Percentiles rank a stretch among this genome's conserved stretches.
phyloP scores from a whole-genome alignment of 192 early-diverging fungal species.

The Entomortierella beljakovae region DNA sequence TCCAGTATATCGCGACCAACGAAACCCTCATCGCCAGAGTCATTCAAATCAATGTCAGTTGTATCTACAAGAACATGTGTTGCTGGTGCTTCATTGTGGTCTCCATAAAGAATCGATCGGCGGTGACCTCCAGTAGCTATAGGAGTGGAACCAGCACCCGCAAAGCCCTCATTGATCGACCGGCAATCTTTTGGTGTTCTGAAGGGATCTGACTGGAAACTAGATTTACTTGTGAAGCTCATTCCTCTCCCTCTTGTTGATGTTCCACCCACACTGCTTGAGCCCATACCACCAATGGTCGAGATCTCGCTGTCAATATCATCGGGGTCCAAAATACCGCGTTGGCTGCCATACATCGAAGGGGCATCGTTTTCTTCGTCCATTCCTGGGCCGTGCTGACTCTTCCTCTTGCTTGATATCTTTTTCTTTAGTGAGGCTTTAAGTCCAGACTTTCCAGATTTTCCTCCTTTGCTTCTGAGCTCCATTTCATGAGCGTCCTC shows the following conservation, averaged over 20 bases:
- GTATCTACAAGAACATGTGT: conserved; percentile 46
- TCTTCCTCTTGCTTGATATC: conserved; percentile 19
- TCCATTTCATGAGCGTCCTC: conserved; percentile 28
- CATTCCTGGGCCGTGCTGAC: conserved; percentile 8
- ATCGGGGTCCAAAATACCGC: conserved; percentile 41
- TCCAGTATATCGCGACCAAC: conserved; percentile 10
- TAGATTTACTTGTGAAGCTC: conserved; percentile 44
- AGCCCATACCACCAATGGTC: conserved; percentile 12
- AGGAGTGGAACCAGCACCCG: neutral
- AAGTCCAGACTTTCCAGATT: neutral
- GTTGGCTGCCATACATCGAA: conserved; percentile 32
- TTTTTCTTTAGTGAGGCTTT: conserved; percentile 28
- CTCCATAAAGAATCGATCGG: conserved; percentile 10
- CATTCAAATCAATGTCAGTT: conserved; percentile 22
- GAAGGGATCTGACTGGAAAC: conserved; percentile 52
- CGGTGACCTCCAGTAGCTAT: neutral
- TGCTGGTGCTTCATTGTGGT: neutral
- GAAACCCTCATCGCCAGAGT: conserved; percentile 17
- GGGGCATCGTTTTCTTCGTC: conserved; percentile 40
- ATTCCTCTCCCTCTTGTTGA: conserved; percentile 21
- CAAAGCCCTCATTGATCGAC: conserved; percentile 36
- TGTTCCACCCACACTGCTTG: conserved; percentile 5
- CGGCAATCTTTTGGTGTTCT: conserved; percentile 41
- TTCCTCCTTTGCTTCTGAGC: conserved; percentile 18
- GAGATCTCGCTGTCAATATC: conserved; percentile 24